Conservation (phyloP, 371 early-diverging fungal genomes). For the Rhizopus stolonifer region DNA sequence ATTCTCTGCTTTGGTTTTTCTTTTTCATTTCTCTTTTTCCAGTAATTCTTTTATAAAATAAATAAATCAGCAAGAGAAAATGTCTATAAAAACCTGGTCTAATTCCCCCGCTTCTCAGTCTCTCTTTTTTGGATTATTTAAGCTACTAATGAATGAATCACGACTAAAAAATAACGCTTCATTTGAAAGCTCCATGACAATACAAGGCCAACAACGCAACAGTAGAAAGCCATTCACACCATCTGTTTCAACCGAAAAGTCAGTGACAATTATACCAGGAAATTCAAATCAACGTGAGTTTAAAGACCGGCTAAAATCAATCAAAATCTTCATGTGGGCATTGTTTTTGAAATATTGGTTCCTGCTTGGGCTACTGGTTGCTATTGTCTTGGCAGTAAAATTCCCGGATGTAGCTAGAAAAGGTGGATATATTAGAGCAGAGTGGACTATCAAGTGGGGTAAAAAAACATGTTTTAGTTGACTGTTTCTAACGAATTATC, state of each 20-base stretch:
- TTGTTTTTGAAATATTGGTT: slow-evolving; percentile 37
- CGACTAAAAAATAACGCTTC: slow-evolving; percentile 27
- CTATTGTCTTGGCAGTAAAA: slow-evolving; percentile 56
- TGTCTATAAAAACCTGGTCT: slow-evolving; percentile 23
- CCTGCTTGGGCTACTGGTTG: slow-evolving; percentile 53
- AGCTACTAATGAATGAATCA: slow-evolving; percentile 28
- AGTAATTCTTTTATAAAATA: slow-evolving; percentile 13
- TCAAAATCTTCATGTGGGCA: slow-evolving; percentile 5
- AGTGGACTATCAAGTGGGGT: slow-evolving; percentile 68
- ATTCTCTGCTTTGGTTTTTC: neutral
- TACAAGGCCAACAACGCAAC: slow-evolving; percentile 5
- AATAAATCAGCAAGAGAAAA: slow-evolving; percentile 10
- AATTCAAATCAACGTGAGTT: slow-evolving; percentile 11
- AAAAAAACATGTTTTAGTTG: neutral
- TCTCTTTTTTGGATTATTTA: slow-evolving; percentile 29
- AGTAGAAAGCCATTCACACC: slow-evolving; percentile 10
- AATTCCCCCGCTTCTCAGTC: slow-evolving; percentile 18
- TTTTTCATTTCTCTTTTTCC: slow-evolving; percentile 17
- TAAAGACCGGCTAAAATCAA: slow-evolving; percentile 17
- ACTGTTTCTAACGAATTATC: neutral
- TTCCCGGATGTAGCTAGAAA: slow-evolving; percentile 61
- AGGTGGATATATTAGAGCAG: slow-evolving; percentile 56
- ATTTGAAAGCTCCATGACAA: slow-evolving; percentile 21
- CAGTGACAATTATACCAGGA: slow-evolving; percentile 14
- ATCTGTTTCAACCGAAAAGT: slow-evolving; percentile 20